A percentile compares a stretch with the other conserved stretches of the same genome.
These are phyloP conservation scores for Cordyceps farinosa DNA, from an alignment of 2,329 filamentous ascomycete species.

Conservation along the genomic window DNA sequence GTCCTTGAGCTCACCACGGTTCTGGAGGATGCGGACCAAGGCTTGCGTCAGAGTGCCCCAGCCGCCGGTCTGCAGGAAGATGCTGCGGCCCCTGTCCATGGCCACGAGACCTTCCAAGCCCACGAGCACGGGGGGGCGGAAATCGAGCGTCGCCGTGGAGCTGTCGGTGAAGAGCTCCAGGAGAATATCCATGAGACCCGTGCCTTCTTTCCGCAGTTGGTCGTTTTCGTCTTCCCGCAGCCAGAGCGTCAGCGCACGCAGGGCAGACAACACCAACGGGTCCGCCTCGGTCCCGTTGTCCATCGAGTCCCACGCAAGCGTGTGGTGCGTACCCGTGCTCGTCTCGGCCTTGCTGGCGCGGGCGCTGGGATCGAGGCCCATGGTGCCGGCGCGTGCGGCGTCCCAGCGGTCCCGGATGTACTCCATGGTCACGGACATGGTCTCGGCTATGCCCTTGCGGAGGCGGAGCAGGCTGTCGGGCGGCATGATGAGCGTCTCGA, in stretches of 20 bases:
- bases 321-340: constrained; percentile 42
- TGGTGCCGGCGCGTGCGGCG: constrained; percentile 57
- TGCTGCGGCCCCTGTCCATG: constrained; percentile 43
- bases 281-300: constrained; percentile 49
- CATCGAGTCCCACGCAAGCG: constrained; percentile 57
- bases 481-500: constrained; percentile 43
- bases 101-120: constrained; percentile 57
- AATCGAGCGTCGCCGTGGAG: constrained; percentile 41
- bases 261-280: constrained; percentile 55
- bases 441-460: constrained; percentile 58
- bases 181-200: constrained; percentile 60
- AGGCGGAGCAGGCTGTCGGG: constrained; percentile 60
- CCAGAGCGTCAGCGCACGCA: constrained; percentile 61
- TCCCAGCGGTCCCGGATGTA: constrained; percentile 70
- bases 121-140: constrained; percentile 54
- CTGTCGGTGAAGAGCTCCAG: constrained; percentile 46
- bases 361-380: constrained; percentile 57
- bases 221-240: constrained; percentile 66
- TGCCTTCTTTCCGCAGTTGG: constrained; percentile 51
- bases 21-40: constrained; percentile 42
- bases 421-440: constrained; percentile 60
- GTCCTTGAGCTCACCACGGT: constrained; percentile 24
- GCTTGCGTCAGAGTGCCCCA: constrained; percentile 54
- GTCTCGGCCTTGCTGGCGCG: constrained; percentile 43
- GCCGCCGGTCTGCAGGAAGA: constrained; percentile 49